These are phyloP conservation scores for Saxophila tyrrhenica DNA, from an alignment of 495 filamentous ascomycete genomes.

Conservation along the genomic window DNA sequence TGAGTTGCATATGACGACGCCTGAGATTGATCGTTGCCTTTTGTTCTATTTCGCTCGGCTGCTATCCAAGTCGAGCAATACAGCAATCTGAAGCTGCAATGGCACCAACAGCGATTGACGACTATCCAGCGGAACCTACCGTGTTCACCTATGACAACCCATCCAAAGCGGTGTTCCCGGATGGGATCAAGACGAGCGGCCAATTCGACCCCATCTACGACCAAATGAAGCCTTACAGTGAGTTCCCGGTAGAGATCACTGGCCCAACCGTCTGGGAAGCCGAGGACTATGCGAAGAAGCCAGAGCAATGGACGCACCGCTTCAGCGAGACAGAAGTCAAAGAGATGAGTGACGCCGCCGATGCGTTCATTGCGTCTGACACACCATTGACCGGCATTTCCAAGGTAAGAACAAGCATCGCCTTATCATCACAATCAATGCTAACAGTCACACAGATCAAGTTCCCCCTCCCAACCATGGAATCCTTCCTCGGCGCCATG, in stretches of 20 bases:
- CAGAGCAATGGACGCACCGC: constrained; percentile 63
- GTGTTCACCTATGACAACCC: constrained; percentile 12
- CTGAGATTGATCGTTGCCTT: background rate
- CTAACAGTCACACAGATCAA: constrained; percentile 26
- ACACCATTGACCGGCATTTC: constrained; percentile 63
- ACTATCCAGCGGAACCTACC: background rate
- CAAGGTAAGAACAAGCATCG: constrained; percentile 31
- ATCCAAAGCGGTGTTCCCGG: constrained; percentile 26
- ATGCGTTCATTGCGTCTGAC: constrained; percentile 51
- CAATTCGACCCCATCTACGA: constrained; percentile 67
- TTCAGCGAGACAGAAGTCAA: constrained; percentile 54
- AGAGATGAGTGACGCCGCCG: constrained; percentile 56
- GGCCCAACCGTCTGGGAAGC: constrained; percentile 71
- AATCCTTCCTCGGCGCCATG: constrained; percentile 43
- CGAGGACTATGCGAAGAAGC: constrained; percentile 55
- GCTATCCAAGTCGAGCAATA: constrained; percentile 3
- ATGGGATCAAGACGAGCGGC: constrained; percentile 53
- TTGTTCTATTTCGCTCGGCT: constrained; percentile 5
- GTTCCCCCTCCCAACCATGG: constrained; percentile 56
- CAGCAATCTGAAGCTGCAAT: constrained; percentile 4
- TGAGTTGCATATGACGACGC: background rate
- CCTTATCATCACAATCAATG: background rate
- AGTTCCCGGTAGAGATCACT: constrained; percentile 60
- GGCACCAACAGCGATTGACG: constrained; percentile 12
- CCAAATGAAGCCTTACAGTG: constrained; percentile 51